Conservation (phyloP, 116 monocot species). For the Phalaenopsis hybrid region DNA sequence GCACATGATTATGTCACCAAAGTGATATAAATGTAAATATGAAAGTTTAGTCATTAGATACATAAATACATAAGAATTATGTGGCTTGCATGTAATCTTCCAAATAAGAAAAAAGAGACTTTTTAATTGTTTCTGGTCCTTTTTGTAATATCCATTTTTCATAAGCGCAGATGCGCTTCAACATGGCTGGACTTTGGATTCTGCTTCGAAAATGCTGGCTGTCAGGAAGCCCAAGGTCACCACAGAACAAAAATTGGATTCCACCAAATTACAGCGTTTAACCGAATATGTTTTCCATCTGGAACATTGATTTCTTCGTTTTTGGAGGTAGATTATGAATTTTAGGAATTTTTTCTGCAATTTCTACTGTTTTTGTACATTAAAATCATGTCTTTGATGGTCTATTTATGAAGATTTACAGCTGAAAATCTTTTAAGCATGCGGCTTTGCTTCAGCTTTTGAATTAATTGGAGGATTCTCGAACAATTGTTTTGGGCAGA, state of each 20-base stretch:
- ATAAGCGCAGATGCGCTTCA: slow-evolving; percentile 53
- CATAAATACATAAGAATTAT: too few relatives aligned
- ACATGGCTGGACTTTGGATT: slow-evolving; percentile 76
- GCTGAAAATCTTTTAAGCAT: neutral
- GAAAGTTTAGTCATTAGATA: too few relatives aligned
- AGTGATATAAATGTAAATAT: too few relatives aligned
- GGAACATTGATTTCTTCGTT: slow-evolving; percentile 49
- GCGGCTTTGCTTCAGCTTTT: neutral
- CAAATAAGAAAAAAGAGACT: too few relatives aligned
- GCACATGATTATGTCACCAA: too few relatives aligned
- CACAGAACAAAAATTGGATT: slow-evolving; percentile 63
- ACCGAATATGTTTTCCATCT: slow-evolving; percentile 96
- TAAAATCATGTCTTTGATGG: neutral
- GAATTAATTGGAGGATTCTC: neutral
- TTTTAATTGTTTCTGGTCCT: neutral
- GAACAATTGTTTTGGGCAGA: too few relatives aligned
- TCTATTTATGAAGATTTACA: neutral
- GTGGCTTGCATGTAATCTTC: too few relatives aligned
- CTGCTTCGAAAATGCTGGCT: slow-evolving; percentile 55
- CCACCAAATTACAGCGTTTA: slow-evolving; percentile 74
- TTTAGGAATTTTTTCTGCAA: neutral
- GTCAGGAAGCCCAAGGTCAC: slow-evolving; percentile 38
- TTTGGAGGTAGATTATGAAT: neutral
- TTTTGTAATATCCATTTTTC: neutral
- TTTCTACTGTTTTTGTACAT: neutral